Base-by-base conservation (phyloP, 306 rosid genomes). In the Pachyrhizus erosus region DNA sequence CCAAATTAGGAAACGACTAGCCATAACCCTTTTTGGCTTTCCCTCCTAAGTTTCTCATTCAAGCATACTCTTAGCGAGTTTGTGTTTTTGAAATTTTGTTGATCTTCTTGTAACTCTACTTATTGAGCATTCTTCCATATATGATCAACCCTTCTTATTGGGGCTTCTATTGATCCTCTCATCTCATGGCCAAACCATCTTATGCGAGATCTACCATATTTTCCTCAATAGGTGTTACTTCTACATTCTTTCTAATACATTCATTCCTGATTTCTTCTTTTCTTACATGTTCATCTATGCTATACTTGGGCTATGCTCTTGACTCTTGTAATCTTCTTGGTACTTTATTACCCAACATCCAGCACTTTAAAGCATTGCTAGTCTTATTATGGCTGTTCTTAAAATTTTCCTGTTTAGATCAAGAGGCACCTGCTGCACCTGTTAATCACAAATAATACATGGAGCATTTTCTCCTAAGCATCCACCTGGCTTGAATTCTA, bases 401-500 rank as follows among this genome's bases (percentile, higher is more conserved):
- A 57, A 57, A 57, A 21, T 21, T 57, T 57, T 57, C 31, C 15
- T 20, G 18, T 54, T 20, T 31, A 57, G 64, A 9, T 57, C 31
- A 21, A 57, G 64, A 21, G 68, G 43, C 77, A 40, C 77, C 43
- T 48, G 2, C 2, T 20, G 7, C 9, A 48, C 54, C 54, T 48
- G 54, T 79, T 0, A 15, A 66, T 65, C 74, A 20, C 55, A 33
- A 58, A 67, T 52, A 52, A 68, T 9, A 14, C 43, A 7, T 37
- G 69, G 39, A 69, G 11, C 58, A 79, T 69, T 79, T 69, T 69
- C 33, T 55, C 37, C 60, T 12, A 69, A 11, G 60, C 33, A 70
- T 40, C 58, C 60, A 8, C 33, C 43, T 7, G 8, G 48, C 37
- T 26, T 27, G 78, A 70, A 24, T 70, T 46, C 48, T n/a, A 24